phyloP scores from a whole-genome alignment of 2,329 filamentous ascomycete genomes.

The Xylaria sp. region DNA sequence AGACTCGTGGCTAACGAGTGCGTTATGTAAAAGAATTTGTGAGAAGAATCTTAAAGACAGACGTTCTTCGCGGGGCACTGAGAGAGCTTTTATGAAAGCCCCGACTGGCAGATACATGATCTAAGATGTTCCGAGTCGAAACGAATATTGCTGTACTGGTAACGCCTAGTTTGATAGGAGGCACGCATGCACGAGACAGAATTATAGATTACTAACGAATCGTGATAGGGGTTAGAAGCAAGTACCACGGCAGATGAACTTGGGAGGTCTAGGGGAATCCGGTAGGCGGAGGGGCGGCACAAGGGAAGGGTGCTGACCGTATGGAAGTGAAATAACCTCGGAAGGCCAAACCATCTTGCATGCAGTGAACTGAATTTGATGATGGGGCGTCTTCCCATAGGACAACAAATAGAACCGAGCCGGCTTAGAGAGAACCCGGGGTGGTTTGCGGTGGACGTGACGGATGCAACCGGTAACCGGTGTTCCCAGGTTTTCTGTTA shows the following conservation, averaged over 20 bases:
- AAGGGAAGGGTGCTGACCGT: slow-evolving; percentile 40
- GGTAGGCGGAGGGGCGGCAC: slow-evolving; percentile 31
- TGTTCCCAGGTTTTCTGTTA: slow-evolving; percentile 32
- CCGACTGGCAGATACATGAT: slow-evolving; percentile 8
- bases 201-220: slow-evolving; percentile 7
- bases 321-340: slow-evolving; percentile 40
- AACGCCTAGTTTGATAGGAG: slow-evolving; percentile 19
- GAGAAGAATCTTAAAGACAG: background rate
- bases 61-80: background rate
- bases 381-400: slow-evolving; percentile 50
- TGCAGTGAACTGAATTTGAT: slow-evolving; percentile 47
- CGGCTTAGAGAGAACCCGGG: slow-evolving; percentile 43
- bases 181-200: slow-evolving; percentile 20
- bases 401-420: slow-evolving; percentile 41
- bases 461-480: slow-evolving; percentile 35
- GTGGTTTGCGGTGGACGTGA: slow-evolving; percentile 44
- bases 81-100: background rate
- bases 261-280: slow-evolving; percentile 4
- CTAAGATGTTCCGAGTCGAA: slow-evolving; percentile 8
- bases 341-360: slow-evolving; percentile 44
- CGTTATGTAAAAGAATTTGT: slow-evolving; percentile 5
- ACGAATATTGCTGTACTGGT: background rate
- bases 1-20: slow-evolving; percentile 6
- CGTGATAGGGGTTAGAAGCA: slow-evolving; percentile 15
- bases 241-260: slow-evolving; percentile 22